These are phyloP conservation scores for Pyrus betulifolia DNA, from an alignment of 306 rosid genomes.

Conservation along the genomic window DNA sequence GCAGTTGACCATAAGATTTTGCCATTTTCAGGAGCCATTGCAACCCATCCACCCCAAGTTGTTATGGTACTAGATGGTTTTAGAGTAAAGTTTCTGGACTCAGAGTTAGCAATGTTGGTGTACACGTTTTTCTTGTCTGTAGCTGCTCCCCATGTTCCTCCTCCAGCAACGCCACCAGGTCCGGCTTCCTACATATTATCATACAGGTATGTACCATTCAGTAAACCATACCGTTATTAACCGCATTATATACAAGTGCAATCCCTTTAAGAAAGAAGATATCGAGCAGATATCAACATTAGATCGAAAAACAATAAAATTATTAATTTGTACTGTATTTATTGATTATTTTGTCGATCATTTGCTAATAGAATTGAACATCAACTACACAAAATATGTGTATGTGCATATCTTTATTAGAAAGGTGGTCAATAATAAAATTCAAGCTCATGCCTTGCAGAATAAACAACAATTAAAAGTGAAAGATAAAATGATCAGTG, in stretches of 20 bases:
- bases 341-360: too few species aligned
- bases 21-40: slow-evolving; percentile 38
- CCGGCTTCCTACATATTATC: slow-evolving; percentile 38
- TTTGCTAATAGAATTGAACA: too few species aligned
- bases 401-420: too few species aligned
- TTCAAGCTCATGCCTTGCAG: too few species aligned
- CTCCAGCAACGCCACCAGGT: slow-evolving; percentile 34
- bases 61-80: slow-evolving; percentile 30
- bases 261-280: not conserved
- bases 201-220: too few species aligned
- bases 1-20: slow-evolving; percentile 39
- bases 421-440: too few species aligned
- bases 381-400: too few species aligned
- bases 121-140: slow-evolving; percentile 40
- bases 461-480: not conserved
- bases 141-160: slow-evolving; percentile 57
- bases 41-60: slow-evolving; percentile 49
- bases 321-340: too few species aligned
- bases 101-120: slow-evolving; percentile 42
- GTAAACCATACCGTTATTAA: too few species aligned
- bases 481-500: too few species aligned
- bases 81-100: slow-evolving; percentile 27
- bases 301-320: too few species aligned
- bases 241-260: not conserved
- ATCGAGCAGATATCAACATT: too few species aligned